Percentiles rank a stretch among this genome's conserved stretches.
Conservation (phyloP, 2,329 filamentous ascomycete genomes). For the Aspergillus bombycis region DNA sequence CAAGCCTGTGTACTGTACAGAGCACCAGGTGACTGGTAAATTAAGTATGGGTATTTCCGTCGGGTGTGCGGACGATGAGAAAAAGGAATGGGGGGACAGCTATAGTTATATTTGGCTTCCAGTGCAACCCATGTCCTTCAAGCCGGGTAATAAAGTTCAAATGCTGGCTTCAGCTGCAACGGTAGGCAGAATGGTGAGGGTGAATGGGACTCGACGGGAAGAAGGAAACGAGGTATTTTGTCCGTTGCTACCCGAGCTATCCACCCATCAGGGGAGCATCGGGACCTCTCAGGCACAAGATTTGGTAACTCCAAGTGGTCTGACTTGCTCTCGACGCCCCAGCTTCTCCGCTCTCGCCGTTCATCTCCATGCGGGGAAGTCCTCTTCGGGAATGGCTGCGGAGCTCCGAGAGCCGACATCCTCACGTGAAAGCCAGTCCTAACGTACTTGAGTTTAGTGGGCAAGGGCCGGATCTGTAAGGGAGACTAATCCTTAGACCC, state of each 20-base stretch:
- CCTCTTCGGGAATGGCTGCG: slow-evolving; percentile 15
- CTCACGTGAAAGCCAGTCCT: neutral
- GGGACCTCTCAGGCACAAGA: neutral
- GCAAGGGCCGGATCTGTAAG: neutral
- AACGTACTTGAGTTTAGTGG: neutral
- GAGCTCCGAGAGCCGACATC: slow-evolving; percentile 27
- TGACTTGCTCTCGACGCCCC: neutral
- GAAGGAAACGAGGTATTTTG: slow-evolving; percentile 2
- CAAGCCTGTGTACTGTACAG: neutral
- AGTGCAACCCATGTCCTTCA: neutral
- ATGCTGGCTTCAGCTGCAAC: neutral
- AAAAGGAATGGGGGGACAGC: neutral
- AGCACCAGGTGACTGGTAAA: neutral
- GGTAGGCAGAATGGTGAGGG: neutral
- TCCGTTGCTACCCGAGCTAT: slow-evolving; percentile 6
- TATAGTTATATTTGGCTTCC: neutral
- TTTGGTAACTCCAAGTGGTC: neutral
- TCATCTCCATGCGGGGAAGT: slow-evolving; percentile 22
- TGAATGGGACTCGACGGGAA: neutral
- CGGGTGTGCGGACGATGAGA: neutral
- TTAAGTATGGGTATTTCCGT: neutral
- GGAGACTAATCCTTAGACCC: neutral
- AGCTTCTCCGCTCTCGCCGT: slow-evolving; percentile 13
- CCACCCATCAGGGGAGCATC: neutral
- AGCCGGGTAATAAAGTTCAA: neutral